Base-by-base conservation (phyloP, 805 yeast genomes). In the Lachancea lanzarotensis region DNA sequence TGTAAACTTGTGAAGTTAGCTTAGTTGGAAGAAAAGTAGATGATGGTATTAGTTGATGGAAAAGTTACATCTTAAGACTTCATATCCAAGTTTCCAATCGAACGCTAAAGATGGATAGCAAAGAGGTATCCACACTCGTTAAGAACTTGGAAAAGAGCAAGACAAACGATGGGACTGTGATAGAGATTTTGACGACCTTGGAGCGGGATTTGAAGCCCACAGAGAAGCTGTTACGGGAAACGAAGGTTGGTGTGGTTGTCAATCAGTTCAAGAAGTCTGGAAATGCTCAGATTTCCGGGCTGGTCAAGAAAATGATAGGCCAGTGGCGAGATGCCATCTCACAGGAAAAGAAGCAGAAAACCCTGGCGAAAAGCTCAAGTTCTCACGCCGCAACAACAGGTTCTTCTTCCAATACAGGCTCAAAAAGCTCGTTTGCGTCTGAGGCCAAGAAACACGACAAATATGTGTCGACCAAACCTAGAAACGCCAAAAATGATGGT, bases 231-330 rank as follows among this genome's bases (percentile, higher is more conserved):
- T 72, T 91, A 42, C 76, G 97, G 57, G 79, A 91, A 58, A 93
- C 98, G 8, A 89, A 88, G 64, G 91, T 93, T n/a, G 98, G 98
- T 52, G 91, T 93, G 15, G 91, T 90, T 8, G 97, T 93, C 35
- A 93, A 93, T 69, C 89, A 87, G 65, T 79, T 84, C 57, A 79
- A 95, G 52, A 68, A 85, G 8, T 79, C 81, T 38, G 59, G 67
- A 26, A 86, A 84, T 63, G 50, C 75, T 18, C 95, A 89, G 53
- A 65, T 93, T 38, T 71, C 82, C 11, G 66, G 73, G 2, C 67
- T 84, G 34, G 98, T 91, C 31, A 86, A 85, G 63, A 79, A 78
- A 53, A 85, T 90, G 69, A 89, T 93, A 55, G 77, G 79, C 53
- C 71, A 74, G 31, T 93, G 98, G 98, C 88, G 88, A 60, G 97